Conservation (phyloP, 495 filamentous ascomycete genomes). For the Hypoxylon fragiforme region DNA sequence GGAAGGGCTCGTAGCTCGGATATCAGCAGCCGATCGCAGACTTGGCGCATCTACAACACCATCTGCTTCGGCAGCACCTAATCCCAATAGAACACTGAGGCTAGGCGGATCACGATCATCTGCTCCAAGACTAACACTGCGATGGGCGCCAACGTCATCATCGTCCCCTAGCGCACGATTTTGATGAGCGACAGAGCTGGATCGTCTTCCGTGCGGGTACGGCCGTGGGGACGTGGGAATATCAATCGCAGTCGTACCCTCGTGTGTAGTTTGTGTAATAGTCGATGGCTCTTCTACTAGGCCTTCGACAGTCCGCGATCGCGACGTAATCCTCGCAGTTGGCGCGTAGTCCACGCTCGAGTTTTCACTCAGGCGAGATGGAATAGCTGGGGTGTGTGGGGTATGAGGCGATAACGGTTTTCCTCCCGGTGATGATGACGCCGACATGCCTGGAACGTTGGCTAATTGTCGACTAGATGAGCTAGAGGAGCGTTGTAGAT, state of each 20-base stretch:
- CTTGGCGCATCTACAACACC: conserved; percentile 35
- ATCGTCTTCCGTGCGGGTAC: conserved; percentile 63
- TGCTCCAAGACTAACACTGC: conserved; percentile 75
- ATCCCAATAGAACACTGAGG: conserved; percentile 59
- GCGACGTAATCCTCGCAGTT: conserved; percentile 21
- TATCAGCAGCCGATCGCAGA: conserved; percentile 52
- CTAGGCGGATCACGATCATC: conserved; percentile 65
- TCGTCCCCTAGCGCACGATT: conserved; percentile 62
- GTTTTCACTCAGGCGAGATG: conserved; percentile 87
- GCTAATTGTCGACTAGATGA: conserved; percentile 84
- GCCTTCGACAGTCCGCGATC: conserved; percentile 19
- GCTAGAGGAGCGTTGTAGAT: conserved; percentile 77
- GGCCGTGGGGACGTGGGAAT: conserved; percentile 79
- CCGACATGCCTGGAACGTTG: conserved; percentile 84
- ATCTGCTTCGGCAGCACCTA: conserved; percentile 43
- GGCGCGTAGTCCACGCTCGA: conserved; percentile 76
- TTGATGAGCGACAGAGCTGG: conserved; percentile 79
- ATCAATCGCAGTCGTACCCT: conserved; percentile 72
- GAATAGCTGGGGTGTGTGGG: conserved; percentile 89
- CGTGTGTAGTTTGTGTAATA: conserved; percentile 42
- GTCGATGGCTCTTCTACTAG: conserved; percentile 49
- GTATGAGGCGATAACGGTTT: conserved; percentile 94
- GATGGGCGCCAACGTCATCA: conserved; percentile 64
- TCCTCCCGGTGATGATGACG: conserved; percentile 77
- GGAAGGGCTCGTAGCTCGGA: conserved; percentile 41